Percentiles rank a stretch among this genome's conserved stretches.
These are phyloP conservation scores for Pterothamnion heteromorphum DNA, from an alignment of 31 red algal genomes.

Conservation along the genomic window DNA sequence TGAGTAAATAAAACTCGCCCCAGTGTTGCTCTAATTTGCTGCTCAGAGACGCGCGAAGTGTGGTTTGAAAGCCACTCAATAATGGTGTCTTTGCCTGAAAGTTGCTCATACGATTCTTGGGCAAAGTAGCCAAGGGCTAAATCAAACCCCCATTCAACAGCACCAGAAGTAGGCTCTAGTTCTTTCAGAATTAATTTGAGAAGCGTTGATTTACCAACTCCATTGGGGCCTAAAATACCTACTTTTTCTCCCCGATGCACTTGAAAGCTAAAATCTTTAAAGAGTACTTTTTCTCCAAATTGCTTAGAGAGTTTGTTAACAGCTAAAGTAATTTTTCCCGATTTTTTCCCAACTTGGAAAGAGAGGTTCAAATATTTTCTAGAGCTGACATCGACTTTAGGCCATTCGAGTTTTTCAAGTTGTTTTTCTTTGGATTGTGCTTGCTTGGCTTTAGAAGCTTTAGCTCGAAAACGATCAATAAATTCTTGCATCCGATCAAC, in stretches of 20 bases:
- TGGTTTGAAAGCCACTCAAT: too few relatives aligned
- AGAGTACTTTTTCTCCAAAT: background rate
- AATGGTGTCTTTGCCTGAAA: too few relatives aligned
- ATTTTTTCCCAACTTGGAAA: slow-evolving; percentile 62
- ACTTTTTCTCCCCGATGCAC: slow-evolving; percentile 61
- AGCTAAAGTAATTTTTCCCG: slow-evolving; percentile 71
- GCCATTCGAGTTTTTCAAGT: slow-evolving; percentile 81
- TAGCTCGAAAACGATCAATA: slow-evolving; percentile 72
- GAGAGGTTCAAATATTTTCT: slow-evolving; percentile 71
- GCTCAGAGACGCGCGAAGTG: slow-evolving; percentile 46
- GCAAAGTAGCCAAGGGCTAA: too few relatives aligned
- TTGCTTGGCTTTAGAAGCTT: slow-evolving; percentile 72
- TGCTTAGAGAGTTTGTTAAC: slow-evolving; percentile 56
- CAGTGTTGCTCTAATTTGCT: slow-evolving; percentile 90
- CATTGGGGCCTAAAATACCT: slow-evolving; percentile 75
- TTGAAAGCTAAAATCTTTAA: slow-evolving; percentile 59
- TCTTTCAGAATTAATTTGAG: slow-evolving; percentile 43
- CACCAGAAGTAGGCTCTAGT: too few relatives aligned
- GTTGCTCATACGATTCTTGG: too few relatives aligned
- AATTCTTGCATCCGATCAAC: slow-evolving; percentile 80
- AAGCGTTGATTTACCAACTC: slow-evolving; percentile 80
- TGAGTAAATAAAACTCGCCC: slow-evolving; percentile 96
- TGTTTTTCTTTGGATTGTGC: slow-evolving; percentile 84
- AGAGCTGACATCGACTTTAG: slow-evolving; percentile 64
- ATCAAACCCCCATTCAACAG: too few relatives aligned